Evolutionary conservation across 2,329 filamentous ascomycete genomes (phyloP).

Genomic region (Coniochaeta sp.): DNA sequence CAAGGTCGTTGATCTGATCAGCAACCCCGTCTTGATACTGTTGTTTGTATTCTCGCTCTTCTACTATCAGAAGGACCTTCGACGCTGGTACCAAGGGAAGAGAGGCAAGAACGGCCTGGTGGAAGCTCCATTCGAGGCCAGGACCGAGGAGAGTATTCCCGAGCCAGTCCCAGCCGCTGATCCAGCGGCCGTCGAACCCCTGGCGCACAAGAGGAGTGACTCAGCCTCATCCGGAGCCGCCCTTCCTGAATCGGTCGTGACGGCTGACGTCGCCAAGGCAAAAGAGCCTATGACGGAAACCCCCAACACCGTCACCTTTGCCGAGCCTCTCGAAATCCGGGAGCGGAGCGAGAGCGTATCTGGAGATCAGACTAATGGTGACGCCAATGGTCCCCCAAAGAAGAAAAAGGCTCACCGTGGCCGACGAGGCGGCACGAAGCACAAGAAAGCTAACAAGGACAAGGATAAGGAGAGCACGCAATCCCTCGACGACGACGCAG

Average conservation of each 20-base stretch:
- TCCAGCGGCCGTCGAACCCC: not conserved
- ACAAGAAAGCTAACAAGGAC: constrained; percentile 47
- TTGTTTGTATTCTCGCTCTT: constrained; percentile 36
- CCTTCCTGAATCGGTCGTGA: not conserved
- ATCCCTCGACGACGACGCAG: constrained; percentile 39
- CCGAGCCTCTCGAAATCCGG: constrained; percentile 11
- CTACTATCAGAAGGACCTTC: constrained; percentile 36
- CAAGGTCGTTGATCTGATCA: constrained; percentile 47
- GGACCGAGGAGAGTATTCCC: constrained; percentile 4
- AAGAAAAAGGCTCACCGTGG: constrained; percentile 66
- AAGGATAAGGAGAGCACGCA: constrained; percentile 45
- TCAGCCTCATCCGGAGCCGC: not conserved
- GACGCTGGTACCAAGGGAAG: constrained; percentile 29
- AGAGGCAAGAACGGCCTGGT: constrained; percentile 5
- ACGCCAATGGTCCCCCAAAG: constrained; percentile 40
- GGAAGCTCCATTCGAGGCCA: not conserved
- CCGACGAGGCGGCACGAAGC: constrained; percentile 63
- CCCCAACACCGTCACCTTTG: constrained; percentile 9
- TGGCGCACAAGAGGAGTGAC: not conserved
- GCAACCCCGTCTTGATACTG: constrained; percentile 45
- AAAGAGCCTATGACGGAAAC: not conserved
- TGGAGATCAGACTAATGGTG: not conserved
- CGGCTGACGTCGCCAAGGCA: not conserved
- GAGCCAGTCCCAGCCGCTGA: not conserved
- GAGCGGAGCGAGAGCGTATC: not conserved